Conservation (phyloP, 2,329 filamentous ascomycete genomes). For the Xylariaceae sp. region DNA sequence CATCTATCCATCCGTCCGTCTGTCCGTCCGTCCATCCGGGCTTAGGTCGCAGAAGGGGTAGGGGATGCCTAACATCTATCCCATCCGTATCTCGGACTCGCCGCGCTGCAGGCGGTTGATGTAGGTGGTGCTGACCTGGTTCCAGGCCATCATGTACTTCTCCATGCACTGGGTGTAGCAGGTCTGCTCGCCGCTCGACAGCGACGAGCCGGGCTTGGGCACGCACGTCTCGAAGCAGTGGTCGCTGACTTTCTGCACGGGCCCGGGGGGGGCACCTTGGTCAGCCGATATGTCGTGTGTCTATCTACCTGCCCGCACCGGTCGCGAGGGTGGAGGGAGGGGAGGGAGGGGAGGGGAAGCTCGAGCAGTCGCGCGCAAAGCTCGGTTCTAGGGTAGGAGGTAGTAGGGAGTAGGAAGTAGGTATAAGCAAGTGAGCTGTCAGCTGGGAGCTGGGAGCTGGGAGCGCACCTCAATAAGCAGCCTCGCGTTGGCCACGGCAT, state of each 20-base stretch:
- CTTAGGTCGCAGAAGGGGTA: too few relatives aligned
- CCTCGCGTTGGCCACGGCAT: slow-evolving; percentile 60
- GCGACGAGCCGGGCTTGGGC: slow-evolving; percentile 57
- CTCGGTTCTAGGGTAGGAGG: too few relatives aligned
- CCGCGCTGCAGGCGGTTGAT: slow-evolving; percentile 57
- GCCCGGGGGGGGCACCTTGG: neutral
- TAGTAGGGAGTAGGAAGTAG: too few relatives aligned
- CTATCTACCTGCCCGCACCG: slow-evolving; percentile 1
- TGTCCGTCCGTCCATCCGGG: too few relatives aligned
- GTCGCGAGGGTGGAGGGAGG: neutral
- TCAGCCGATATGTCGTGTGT: neutral
- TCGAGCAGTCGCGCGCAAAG: too few relatives aligned
- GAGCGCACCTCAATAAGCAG: slow-evolving; percentile 59
- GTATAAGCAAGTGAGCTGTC: too few relatives aligned
- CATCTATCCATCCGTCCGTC: too few relatives aligned
- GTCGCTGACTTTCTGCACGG: slow-evolving; percentile 64
- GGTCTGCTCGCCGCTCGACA: slow-evolving; percentile 60
- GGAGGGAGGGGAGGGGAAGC: neutral
- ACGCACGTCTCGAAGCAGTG: slow-evolving; percentile 76
- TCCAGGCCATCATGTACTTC: slow-evolving; percentile 79
- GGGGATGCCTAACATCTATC: too few relatives aligned
- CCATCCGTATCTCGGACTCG: slow-evolving; percentile 15
- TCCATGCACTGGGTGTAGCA: slow-evolving; percentile 75
- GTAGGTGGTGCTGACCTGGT: slow-evolving; percentile 62
- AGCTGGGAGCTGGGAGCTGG: neutral